Conservation (phyloP, 805 yeast species). For the Saturnispora silvae region DNA sequence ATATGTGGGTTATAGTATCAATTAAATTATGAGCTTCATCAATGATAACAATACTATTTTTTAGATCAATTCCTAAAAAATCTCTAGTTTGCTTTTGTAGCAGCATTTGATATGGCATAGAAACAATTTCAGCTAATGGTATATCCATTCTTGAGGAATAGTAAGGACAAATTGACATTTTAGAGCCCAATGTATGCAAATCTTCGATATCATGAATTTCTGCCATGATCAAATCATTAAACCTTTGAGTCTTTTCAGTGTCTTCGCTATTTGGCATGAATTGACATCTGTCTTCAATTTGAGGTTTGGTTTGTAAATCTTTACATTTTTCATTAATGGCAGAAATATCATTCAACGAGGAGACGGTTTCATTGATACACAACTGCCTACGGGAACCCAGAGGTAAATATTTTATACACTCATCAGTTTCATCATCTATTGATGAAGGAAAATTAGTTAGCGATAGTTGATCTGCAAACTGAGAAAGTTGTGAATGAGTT, state of each 20-base stretch:
- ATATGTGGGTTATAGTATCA: conserved; percentile 62
- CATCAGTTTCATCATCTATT: conserved; percentile 29
- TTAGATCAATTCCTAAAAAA: conserved; percentile 46
- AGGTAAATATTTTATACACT: conserved; percentile 57
- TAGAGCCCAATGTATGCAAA: conserved; percentile 46
- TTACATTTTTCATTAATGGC: conserved; percentile 73
- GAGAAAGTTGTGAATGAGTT: conserved; percentile 83
- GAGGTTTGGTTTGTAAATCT: conserved; percentile 45
- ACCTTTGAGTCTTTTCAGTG: conserved; percentile 27
- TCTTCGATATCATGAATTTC: conserved; percentile 74
- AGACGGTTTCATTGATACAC: conserved; percentile 62
- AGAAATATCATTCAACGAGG: conserved; percentile 34
- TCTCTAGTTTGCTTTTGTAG: conserved; percentile 52
- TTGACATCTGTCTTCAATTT: conserved; percentile 29
- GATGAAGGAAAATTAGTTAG: conserved; percentile 58
- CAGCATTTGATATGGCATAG: conserved; percentile 78
- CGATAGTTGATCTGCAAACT: conserved; percentile 63
- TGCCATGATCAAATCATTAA: conserved; percentile 46
- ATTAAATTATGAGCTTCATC: conserved; percentile 90
- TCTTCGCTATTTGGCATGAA: conserved; percentile 30
- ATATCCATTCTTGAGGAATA: conserved; percentile 56
- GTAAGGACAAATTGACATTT: conserved; percentile 64
- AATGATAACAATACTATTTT: conserved; percentile 59
- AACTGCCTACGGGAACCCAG: conserved; percentile 78
- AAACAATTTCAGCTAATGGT: conserved; percentile 57